Base-by-base conservation (phyloP, 805 yeast genomes). In the Zygoascus tannicola region DNA sequence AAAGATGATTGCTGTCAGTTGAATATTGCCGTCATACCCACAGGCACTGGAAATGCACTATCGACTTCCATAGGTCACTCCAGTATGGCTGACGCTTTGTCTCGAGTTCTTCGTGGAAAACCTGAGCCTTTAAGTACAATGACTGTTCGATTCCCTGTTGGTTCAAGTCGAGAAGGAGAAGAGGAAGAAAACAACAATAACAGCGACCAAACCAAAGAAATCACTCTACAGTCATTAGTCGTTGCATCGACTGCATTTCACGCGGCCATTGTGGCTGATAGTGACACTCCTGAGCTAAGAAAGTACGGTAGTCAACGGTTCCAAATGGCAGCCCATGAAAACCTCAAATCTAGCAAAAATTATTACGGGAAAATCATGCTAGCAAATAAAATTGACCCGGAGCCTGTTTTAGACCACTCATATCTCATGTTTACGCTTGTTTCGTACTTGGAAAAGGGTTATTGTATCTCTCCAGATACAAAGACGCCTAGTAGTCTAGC, bases 21-120 rank as follows among this genome's bases (percentile, higher is more conserved):
- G 4, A 50, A 46, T 7, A 46, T 67, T 15, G 50, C 49, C 1
- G 53, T 66, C 22, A 58, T 88, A 14, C 94, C 96, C 0, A 68
- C 78, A 47, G 97, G 97, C 1, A 81, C 94, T 0, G 97, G 95
- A 0, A 88, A 88, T 58, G 87, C 94, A 1, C 66, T 85, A 47
- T 74, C 85, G 1, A 71, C 74, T 20, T 80, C 95, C 0, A 51
- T 79, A 2, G 78, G 76, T 51, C 40, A 52, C 51, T 2, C 26
- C 7, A 18, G 56, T 39, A 57, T 64, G 4, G 42, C 58, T 8
- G 47, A 26, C 10, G 62, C 65, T 50, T 38, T 59, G 51, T 45
- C 52, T 5, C 30, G 63, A 43, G 43, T 64, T 2, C 58, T 59
- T 35, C 18, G 38, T 2, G 63, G 60, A 1, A 23, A 40, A 4